Percentiles rank a stretch among this genome's conserved stretches.
phyloP scores from a whole-genome alignment of 192 early-diverging fungal species.

The Backusella morwellensis region DNA sequence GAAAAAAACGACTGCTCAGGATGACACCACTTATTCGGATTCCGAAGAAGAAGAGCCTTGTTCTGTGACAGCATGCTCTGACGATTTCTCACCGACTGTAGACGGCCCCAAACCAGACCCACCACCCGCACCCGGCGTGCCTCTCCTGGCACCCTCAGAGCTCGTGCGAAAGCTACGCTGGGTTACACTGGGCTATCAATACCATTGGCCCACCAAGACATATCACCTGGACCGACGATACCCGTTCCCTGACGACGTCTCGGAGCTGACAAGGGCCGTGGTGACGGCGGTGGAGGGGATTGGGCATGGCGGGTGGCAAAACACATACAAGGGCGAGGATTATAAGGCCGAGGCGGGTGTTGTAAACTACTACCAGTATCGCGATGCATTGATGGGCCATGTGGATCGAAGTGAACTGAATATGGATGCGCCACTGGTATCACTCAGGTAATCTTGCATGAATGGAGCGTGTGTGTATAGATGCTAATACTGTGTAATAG shows the following conservation, averaged over 20 bases:
- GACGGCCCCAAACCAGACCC: neutral
- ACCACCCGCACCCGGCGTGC: neutral
- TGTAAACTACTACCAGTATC: constrained; percentile 87
- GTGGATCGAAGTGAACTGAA: constrained; percentile 90
- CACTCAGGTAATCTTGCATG: constrained; percentile 45
- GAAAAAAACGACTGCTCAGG: neutral
- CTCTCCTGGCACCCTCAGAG: constrained; percentile 35
- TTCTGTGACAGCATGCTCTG: constrained; percentile 5
- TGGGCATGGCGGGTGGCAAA: constrained; percentile 35
- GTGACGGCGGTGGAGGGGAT: constrained; percentile 61
- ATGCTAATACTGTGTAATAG: constrained; percentile 22
- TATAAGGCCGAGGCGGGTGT: constrained; percentile 89
- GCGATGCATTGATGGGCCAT: constrained; percentile 86
- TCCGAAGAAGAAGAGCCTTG: neutral
- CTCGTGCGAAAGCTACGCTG: constrained; percentile 63
- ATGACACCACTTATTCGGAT: neutral
- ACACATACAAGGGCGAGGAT: constrained; percentile 52
- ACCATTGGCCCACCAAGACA: constrained; percentile 78
- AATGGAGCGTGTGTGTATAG: too few relatives aligned
- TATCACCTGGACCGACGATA: constrained; percentile 68
- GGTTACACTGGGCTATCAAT: constrained; percentile 78
- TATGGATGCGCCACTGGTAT: constrained; percentile 82
- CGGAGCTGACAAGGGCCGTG: constrained; percentile 59
- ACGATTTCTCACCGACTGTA: constrained; percentile 1
- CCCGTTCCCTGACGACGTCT: constrained; percentile 68